These are phyloP conservation scores for Arthrobotrys conoides DNA, from an alignment of 2,329 filamentous ascomycete genomes.

Conservation along the genomic window DNA sequence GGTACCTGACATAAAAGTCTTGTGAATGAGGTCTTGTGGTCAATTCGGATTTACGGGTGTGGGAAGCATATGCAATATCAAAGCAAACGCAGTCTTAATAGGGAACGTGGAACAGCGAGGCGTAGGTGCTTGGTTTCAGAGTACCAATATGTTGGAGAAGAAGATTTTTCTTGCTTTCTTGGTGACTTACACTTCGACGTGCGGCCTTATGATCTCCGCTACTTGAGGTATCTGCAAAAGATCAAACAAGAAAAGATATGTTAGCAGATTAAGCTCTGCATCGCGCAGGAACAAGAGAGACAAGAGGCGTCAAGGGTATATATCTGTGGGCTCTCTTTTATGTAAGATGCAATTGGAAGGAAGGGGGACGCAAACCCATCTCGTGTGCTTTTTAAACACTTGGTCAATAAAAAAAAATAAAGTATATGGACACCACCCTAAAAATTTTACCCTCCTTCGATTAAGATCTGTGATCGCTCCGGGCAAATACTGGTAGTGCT, in stretches of 20 bases:
- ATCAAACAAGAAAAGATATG: conserved; percentile 45
- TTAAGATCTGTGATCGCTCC: conserved; percentile 49
- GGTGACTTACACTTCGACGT: conserved; percentile 58
- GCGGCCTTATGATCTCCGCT: conserved; percentile 53
- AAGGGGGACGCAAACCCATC: conserved; percentile 60
- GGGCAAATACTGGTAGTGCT: conserved; percentile 45
- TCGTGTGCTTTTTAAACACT: conserved; percentile 61
- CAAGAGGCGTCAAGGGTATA: conserved; percentile 59
- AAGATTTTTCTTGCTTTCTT: conserved; percentile 35
- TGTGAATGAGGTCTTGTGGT: conserved; percentile 61
- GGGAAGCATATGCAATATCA: conserved; percentile 61
- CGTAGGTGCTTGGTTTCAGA: conserved; percentile 44
- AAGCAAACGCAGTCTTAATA: conserved; percentile 57
- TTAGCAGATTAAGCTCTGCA: conserved; percentile 60
- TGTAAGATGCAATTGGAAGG: conserved; percentile 60
- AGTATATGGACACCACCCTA: conserved; percentile 59
- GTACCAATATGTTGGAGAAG: conserved; percentile 29
- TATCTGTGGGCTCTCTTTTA: conserved; percentile 54
- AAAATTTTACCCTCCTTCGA: conserved; percentile 45
- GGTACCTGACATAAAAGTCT: conserved; percentile 60
- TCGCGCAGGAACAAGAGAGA: conserved; percentile 60
- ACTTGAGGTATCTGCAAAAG: conserved; percentile 50
- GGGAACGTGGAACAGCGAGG: conserved; percentile 50
- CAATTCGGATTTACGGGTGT: conserved; percentile 58
- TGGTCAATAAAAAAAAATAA: conserved; percentile 51